Evolutionary conservation across 2,329 filamentous ascomycete genomes (phyloP), one percentile per base, ranked within the genome.

Genomic region (Lithohypha guttulata): DNA sequence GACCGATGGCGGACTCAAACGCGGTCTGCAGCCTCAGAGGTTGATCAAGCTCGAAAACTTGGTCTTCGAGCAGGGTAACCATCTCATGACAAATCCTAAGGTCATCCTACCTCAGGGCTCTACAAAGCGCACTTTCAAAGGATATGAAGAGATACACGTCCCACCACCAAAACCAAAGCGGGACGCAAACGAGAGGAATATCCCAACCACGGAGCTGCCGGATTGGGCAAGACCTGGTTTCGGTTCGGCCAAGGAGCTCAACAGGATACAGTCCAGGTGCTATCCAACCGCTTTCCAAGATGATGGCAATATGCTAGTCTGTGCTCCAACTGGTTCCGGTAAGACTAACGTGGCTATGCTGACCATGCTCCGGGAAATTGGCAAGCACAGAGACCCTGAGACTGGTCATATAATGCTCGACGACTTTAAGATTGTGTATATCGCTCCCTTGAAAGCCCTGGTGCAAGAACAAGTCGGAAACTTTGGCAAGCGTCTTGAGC

Each of bases 311-410:
- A 86, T 98, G 84, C 79, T 98, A 41, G 81, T 98, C 55, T 98
- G 91, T 59, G 93, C 91, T 5, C 91, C 91, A 1, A 98, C 91
- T 34, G 91, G 91, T 50, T 94, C 86, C 58, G 91, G 91, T 57
- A 98, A 98, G 66, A 98, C 91, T 2, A 98, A 98, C 55, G 91
- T 98, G 36, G 89, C 89, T 28, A 96, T 98, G 89, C 70, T 98
- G 47, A 81, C 89, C 2, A 96, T 98, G 55, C 71, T 98, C 26
- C 84, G 89, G 46, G 93, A 98, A 59, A 86, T 98, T 55, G 91
- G 91, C 45, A 98, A 96, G 67, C 81, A 98, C 57, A 77, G 89
- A 42, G 81, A 98, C 54, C 76, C 83, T 0, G 69, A 81, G 46
- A 94, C 85, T 1, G 91, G 91, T n/a, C 82, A 93, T 44, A 91